These are phyloP conservation scores for Chaetomidium leptoderma DNA, from an alignment of 495 filamentous ascomycete genomes.

Conservation along the genomic window DNA sequence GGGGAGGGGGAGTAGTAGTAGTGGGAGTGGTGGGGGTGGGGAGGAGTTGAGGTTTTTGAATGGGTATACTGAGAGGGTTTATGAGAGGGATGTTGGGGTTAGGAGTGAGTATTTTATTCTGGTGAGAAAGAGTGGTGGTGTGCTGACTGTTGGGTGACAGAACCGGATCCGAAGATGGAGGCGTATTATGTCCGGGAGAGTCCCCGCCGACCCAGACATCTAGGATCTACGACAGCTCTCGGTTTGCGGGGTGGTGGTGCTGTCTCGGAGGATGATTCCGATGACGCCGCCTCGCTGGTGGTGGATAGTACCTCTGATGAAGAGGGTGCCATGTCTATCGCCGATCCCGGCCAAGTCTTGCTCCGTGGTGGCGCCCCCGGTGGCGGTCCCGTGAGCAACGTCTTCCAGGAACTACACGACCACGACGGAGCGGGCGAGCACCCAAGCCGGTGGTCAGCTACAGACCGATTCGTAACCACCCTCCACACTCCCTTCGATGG, in stretches of 20 bases:
- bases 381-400: not conserved
- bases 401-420: not conserved
- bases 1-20: not conserved
- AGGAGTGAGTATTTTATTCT: constrained; percentile 4
- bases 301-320: not conserved
- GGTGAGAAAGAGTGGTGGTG: not conserved
- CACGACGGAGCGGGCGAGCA: not conserved
- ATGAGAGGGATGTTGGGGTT: constrained; percentile 10
- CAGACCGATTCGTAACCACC: too few relatives aligned
- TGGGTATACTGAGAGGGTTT: constrained; percentile 8
- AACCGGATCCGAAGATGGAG: constrained; percentile 9
- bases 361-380: constrained; percentile 11
- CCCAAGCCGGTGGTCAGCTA: too few relatives aligned
- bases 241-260: constrained; percentile 22
- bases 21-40: not conserved
- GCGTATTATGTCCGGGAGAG: not conserved
- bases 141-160: not conserved
- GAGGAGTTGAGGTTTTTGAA: constrained; percentile 18
- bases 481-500: not conserved
- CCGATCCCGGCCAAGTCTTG: not conserved
- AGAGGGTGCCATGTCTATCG: not conserved
- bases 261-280: not conserved
- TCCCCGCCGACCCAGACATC: not conserved
- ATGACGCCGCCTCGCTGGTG: not conserved
- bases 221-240: not conserved